phyloP scores from a whole-genome alignment of 257 asterid genomes.

The Eucommia ulmoides region DNA sequence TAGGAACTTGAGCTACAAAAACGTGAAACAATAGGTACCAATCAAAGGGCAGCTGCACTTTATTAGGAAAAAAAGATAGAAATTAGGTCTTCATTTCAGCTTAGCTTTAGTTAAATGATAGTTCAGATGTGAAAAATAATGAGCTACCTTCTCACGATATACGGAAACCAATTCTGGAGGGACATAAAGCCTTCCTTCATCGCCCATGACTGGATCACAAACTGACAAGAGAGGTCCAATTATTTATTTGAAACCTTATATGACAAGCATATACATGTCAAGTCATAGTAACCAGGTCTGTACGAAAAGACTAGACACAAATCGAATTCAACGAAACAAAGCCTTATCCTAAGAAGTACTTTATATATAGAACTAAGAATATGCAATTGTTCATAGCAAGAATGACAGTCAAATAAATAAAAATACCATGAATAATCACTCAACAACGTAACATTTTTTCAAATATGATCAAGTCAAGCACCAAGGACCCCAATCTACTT shows the following conservation, averaged over 20 bases:
- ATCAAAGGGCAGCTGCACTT: not conserved
- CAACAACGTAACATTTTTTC: no score
- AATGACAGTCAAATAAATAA: no score
- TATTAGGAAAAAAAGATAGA: not conserved
- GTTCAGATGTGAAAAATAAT: not conserved
- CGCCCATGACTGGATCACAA: slow-evolving; percentile 98
- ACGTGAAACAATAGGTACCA: not conserved
- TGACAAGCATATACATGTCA: slow-evolving; percentile 8
- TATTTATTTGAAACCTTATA: no score
- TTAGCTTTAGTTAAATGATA: not conserved
- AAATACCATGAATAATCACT: no score
- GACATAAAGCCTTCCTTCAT: slow-evolving; percentile 94
- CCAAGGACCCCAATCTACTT: no score
- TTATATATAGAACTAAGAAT: no score
- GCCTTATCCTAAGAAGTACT: no score
- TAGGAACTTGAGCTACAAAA: not conserved
- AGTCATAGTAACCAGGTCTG: not conserved
- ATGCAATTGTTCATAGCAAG: no score
- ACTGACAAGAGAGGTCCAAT: no score
- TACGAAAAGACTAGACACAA: no score
- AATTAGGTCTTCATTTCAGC: not conserved
- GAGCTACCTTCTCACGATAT: slow-evolving; percentile 80
- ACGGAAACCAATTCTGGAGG: slow-evolving; percentile 87
- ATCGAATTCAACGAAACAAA: no score
- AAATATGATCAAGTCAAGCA: no score